A percentile compares a stretch with the other conserved stretches of the same genome.
Conservation (phyloP, 2,329 filamentous ascomycete genomes). For the Trichoderma polysporum region DNA sequence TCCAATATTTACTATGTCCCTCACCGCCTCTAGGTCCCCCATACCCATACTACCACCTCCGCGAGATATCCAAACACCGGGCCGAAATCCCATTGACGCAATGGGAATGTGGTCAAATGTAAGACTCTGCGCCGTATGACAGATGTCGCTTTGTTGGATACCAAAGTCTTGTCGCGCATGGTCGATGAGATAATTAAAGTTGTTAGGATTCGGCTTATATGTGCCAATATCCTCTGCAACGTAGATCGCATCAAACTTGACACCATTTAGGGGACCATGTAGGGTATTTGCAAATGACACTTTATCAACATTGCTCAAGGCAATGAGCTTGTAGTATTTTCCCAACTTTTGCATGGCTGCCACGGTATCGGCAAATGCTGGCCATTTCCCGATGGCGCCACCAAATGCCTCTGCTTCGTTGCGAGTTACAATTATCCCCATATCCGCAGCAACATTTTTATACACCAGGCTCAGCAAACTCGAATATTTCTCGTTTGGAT, state of each 20-base stretch:
- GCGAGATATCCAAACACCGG: conserved; percentile 60
- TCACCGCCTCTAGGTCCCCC: conserved; percentile 40
- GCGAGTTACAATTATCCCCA: conserved; percentile 35
- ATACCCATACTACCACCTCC: conserved; percentile 41
- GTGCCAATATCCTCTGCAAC: conserved; percentile 68
- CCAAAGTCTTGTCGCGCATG: conserved; percentile 51
- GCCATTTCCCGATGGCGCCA: conserved; percentile 51
- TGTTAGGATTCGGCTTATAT: conserved; percentile 65
- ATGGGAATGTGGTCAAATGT: conserved; percentile 66
- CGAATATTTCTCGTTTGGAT: conserved; percentile 57
- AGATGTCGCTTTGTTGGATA: conserved; percentile 49
- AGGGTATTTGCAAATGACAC: conserved; percentile 28
- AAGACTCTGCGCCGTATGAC: conserved; percentile 68
- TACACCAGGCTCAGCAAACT: conserved; percentile 51
- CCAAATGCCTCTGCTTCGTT: conserved; percentile 49
- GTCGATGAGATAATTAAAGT: conserved; percentile 63
- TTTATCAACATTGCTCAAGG: conserved; percentile 59
- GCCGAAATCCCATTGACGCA: conserved; percentile 57
- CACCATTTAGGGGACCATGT: conserved; percentile 43
- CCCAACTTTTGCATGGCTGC: conserved; percentile 49
- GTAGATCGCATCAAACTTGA: conserved; percentile 59
- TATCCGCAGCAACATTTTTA: conserved; percentile 43
- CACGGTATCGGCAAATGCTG: conserved; percentile 56
- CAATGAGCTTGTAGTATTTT: conserved; percentile 55
- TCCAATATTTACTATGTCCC: conserved; percentile 56